Conservation (phyloP, 257 asterid genomes). For the Lycium ferocissimum region DNA sequence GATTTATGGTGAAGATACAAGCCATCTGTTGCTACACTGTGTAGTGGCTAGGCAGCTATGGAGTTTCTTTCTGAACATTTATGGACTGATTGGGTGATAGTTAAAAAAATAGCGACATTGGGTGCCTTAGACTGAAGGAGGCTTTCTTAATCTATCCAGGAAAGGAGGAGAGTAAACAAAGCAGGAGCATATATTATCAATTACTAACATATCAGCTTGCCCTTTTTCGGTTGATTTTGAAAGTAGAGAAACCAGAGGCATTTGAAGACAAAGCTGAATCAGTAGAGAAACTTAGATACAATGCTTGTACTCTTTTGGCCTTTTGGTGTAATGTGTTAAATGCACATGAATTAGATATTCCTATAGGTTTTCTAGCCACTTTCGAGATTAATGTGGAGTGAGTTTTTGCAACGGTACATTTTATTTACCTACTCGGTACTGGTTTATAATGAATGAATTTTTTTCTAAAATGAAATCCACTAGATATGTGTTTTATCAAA, state of each 20-base stretch:
- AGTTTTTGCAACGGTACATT: not conserved
- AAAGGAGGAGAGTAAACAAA: not conserved
- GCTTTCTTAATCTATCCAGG: not conserved
- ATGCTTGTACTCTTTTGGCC: not conserved
- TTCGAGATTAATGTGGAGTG: not conserved
- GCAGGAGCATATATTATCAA: not conserved
- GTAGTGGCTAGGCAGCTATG: not conserved
- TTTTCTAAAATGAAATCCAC: not conserved
- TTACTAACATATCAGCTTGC: slow-evolving; percentile 13
- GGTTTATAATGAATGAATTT: not conserved
- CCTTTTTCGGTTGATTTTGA: slow-evolving; percentile 16
- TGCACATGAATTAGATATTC: not conserved
- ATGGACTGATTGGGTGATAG: not conserved
- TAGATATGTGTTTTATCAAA: not conserved
- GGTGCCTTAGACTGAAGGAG: not conserved
- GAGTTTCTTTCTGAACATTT: slow-evolving; percentile 11
- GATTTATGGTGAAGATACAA: not conserved
- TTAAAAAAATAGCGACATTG: not conserved
- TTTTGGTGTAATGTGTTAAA: not conserved
- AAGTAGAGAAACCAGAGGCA: slow-evolving; percentile 1
- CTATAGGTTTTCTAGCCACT: not conserved
- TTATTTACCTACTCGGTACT: not conserved
- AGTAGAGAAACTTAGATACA: not conserved
- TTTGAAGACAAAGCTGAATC: not conserved
- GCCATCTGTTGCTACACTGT: not conserved